A percentile compares a stretch with the other conserved stretches of the same genome.
phyloP scores from a whole-genome alignment of 2,329 filamentous ascomycete species.

The Trichoderma sp. region DNA sequence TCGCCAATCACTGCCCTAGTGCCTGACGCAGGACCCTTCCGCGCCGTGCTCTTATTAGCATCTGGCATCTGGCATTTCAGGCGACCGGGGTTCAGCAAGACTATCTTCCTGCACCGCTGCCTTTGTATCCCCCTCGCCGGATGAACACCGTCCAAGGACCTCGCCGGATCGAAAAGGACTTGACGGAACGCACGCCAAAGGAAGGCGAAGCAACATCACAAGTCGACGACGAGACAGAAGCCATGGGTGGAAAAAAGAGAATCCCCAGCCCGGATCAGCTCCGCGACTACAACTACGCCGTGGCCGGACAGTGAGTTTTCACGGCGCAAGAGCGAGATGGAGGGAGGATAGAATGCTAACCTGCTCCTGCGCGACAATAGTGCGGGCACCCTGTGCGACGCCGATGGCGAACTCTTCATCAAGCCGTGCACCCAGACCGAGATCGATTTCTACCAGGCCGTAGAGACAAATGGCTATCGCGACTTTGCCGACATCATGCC shows the following conservation, averaged over 20 bases:
- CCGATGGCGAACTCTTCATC: conserved; percentile 81
- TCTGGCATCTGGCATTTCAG: neutral
- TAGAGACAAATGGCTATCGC: conserved; percentile 61
- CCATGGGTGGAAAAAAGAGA: conserved; percentile 23
- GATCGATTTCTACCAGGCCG: conserved; percentile 83
- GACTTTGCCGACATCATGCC: conserved; percentile 82
- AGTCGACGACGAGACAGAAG: neutral
- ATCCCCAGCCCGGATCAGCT: conserved; percentile 63
- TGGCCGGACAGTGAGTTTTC: conserved; percentile 77
- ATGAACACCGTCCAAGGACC: neutral
- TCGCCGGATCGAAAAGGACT: neutral
- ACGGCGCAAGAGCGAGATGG: neutral
- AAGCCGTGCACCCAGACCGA: conserved; percentile 90
- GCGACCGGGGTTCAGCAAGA: neutral
- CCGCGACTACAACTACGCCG: conserved; percentile 71
- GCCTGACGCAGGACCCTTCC: neutral
- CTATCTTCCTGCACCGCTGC: neutral
- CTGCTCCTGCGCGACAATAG: conserved; percentile 47
- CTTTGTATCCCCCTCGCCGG: neutral
- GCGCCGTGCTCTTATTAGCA: neutral
- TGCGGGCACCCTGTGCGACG: conserved; percentile 85
- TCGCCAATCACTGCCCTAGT: neutral
- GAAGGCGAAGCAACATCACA: neutral
- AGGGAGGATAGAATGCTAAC: neutral
- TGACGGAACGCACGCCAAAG: too few relatives aligned